A percentile compares a stretch with the other conserved stretches of the same genome.
These are phyloP conservation scores for Saccharomyces hybrid DNA, from an alignment of 1,139 yeast genomes.

Conservation along the genomic window DNA sequence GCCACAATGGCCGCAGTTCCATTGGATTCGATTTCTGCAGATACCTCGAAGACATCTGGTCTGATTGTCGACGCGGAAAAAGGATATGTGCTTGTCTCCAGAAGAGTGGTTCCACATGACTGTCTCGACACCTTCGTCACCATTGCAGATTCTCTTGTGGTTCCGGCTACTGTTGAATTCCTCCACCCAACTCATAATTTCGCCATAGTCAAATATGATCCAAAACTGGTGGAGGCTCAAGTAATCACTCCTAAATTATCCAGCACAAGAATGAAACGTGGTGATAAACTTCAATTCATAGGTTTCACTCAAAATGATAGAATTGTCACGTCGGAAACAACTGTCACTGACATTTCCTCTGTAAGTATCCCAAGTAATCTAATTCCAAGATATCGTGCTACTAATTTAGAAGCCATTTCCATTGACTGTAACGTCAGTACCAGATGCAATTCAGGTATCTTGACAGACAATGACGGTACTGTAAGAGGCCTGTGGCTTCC, in stretches of 20 bases:
- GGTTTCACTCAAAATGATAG: constrained; percentile 72
- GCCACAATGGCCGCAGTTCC: constrained; percentile 58
- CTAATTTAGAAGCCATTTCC: constrained; percentile 69
- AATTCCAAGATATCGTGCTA: constrained; percentile 78
- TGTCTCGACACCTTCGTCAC: constrained; percentile 70
- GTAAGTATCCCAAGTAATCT: constrained; percentile 64
- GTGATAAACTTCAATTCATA: constrained; percentile 66
- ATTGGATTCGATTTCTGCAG: constrained; percentile 64
- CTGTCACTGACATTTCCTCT: constrained; percentile 68
- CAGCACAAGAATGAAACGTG: constrained; percentile 54
- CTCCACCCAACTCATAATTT: constrained; percentile 85
- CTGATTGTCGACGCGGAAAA: constrained; percentile 69
- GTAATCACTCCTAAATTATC: constrained; percentile 59
- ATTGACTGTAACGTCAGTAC: constrained; percentile 66
- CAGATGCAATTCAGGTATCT: constrained; percentile 73
- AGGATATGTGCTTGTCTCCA: constrained; percentile 74
- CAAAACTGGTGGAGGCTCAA: constrained; percentile 56
- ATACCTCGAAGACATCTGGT: constrained; percentile 62
- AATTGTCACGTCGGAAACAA: constrained; percentile 66
- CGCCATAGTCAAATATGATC: constrained; percentile 78
- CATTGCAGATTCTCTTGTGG: constrained; percentile 76
- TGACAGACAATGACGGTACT: constrained; percentile 72
- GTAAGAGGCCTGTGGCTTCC: constrained; percentile 81
- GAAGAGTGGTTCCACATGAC: constrained; percentile 78
- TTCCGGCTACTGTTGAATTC: constrained; percentile 75